Evolutionary conservation across 257 asterid genomes (phyloP).

Genomic region (Striga asiatica): DNA sequence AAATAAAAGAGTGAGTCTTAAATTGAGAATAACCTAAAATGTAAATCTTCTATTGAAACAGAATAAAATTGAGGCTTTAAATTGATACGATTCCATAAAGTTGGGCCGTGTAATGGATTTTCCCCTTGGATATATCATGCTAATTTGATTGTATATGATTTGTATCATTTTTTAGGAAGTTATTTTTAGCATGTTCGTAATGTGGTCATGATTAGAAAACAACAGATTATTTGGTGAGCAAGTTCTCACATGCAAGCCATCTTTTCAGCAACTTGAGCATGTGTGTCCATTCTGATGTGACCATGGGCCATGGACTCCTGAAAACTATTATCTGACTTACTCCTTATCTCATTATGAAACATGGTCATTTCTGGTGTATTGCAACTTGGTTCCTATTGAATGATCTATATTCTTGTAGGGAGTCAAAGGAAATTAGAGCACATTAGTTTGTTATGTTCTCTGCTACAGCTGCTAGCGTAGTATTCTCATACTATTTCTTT

Average conservation of each 20-base stretch:
- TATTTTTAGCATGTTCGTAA: neutral
- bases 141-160: neutral
- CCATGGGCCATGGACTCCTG: neutral
- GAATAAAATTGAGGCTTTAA: too few species aligned
- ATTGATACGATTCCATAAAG: too few species aligned
- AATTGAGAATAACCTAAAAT: too few species aligned
- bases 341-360: neutral
- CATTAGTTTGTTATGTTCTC: constrained; percentile 2
- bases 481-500: neutral
- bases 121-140: neutral
- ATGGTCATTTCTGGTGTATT: neutral
- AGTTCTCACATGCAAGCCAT: neutral
- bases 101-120: too few species aligned
- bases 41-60: too few species aligned
- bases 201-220: neutral
- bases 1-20: too few species aligned
- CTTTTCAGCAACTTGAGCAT: constrained; percentile 8
- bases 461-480: neutral
- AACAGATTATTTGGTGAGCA: neutral
- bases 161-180: too few species aligned
- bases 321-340: constrained; percentile 7
- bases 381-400: neutral
- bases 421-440: constrained; percentile 8
- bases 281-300: neutral
- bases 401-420: too few species aligned